Percentiles rank a stretch among this genome's conserved stretches.
These are phyloP conservation scores for Dryadomyces quercivorus DNA, from an alignment of 2,329 filamentous ascomycete genomes.

Conservation along the genomic window DNA sequence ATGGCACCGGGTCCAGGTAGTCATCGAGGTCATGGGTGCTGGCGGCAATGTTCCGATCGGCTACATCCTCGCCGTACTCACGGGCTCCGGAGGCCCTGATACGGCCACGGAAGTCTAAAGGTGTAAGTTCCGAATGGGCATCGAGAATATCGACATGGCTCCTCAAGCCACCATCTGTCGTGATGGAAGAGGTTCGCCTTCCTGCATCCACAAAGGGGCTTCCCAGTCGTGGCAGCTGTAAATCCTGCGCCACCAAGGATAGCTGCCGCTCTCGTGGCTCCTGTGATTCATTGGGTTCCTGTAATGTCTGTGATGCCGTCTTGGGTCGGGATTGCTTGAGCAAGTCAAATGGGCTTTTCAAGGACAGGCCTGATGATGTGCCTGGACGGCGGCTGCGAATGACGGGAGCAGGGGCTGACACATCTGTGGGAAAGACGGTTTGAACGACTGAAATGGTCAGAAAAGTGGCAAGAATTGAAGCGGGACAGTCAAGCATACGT, in stretches of 20 bases:
- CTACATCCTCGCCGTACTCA: conserved; percentile 53
- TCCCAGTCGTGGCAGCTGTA: too few relatives aligned
- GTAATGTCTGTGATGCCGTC: background rate
- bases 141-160: conserved; percentile 42
- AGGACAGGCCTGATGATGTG: background rate
- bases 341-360: background rate
- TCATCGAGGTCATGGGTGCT: conserved; percentile 22
- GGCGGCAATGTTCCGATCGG: conserved; percentile 42
- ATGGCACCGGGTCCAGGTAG: conserved; percentile 21
- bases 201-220: background rate
- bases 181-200: background rate
- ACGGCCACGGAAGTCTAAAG: conserved; percentile 34
- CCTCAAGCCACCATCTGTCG: background rate
- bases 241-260: too few relatives aligned
- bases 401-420: background rate
- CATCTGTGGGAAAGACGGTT: background rate
- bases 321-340: background rate
- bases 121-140: conserved; percentile 39
- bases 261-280: too few relatives aligned
- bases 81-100: conserved; percentile 36
- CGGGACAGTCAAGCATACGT: conserved; percentile 10
- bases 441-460: background rate
- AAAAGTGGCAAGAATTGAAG: background rate
- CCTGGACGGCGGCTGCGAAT: background rate
- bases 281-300: background rate